These are phyloP conservation scores for Trichoderma simmonsii DNA, from an alignment of 2,329 filamentous ascomycete species.

Conservation along the genomic window DNA sequence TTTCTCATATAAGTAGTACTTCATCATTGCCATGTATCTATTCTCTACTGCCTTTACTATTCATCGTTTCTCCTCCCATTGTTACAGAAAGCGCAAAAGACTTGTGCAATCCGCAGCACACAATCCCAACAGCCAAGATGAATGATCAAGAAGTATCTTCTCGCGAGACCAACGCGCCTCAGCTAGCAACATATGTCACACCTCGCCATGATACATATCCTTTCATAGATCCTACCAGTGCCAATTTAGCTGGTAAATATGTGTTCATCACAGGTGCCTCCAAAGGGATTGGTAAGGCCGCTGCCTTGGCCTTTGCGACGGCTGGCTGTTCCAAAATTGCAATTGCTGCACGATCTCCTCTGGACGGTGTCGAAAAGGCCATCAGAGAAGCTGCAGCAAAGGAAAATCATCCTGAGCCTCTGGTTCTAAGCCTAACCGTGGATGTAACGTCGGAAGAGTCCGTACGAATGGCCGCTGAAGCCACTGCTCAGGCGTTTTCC, in stretches of 20 bases:
- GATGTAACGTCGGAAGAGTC: constrained; percentile 37
- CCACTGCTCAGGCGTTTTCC: constrained; percentile 22
- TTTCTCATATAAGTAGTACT: neutral
- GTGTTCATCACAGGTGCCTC: constrained; percentile 55
- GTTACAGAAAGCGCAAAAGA: neutral
- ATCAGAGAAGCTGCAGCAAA: constrained; percentile 34
- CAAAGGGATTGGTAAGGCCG: constrained; percentile 52
- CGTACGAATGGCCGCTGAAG: constrained; percentile 31
- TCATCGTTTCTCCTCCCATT: neutral
- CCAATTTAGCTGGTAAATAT: constrained; percentile 37
- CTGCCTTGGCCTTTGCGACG: constrained; percentile 53
- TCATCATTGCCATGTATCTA: neutral
- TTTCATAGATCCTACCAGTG: constrained; percentile 39
- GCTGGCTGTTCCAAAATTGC: constrained; percentile 52
- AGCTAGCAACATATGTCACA: neutral
- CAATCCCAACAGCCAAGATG: neutral
- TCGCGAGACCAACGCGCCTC: neutral
- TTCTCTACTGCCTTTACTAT: neutral
- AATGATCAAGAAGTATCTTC: neutral
- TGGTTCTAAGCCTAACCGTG: constrained; percentile 40
- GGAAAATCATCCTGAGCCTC: constrained; percentile 21
- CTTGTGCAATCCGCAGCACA: neutral
- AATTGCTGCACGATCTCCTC: constrained; percentile 50
- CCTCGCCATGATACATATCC: constrained; percentile 48
- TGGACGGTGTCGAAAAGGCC: constrained; percentile 34